Base-by-base conservation (phyloP, 768 basidiomycete species). In the Tricholoma terreum region DNA sequence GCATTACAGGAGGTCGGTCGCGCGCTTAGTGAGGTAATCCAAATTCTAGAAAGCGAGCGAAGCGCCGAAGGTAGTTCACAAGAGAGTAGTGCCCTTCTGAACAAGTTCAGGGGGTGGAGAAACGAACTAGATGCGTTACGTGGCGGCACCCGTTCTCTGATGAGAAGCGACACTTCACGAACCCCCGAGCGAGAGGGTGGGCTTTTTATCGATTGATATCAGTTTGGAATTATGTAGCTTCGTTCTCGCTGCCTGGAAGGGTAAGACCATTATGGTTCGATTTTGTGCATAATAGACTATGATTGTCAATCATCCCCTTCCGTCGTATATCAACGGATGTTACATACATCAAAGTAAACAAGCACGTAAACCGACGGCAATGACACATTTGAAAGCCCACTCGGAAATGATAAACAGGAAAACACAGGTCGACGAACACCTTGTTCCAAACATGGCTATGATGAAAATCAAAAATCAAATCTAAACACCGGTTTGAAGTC, bases 1-100 rank as follows among this genome's bases (percentile, higher is more conserved):
- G 75, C 76, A 3, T 64, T 83, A 30, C 62, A 72, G 45, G 78
- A 77, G 46, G 72, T 82, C 38, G 80, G 81, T 58, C 63, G 69
- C 50, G 72, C 78, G 3, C 68, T 82, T 50, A 62, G 66, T 10
- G 75, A 80, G 15, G 69, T 80, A 38, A 80, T 82, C 40, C 57
- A 64, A 1, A 73, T 77, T 21, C 68, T 84, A 10, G 74, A 80
- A 63, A 69, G 71, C 30, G 80, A 84, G 62, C 73, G 75, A 57
- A 62, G 54, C 17, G 67, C 71, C 4, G 69, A 71, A 21, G 75
- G 74, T 43, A 63, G 68, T 11, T 73, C 75, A 6, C 65, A 63
- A 12, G 67, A 70, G 52, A 73, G 69, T 49, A 71, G 73, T 45
- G 63, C 58, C 3, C 61, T 78, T 46, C 52, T 81, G 35, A 61